Base-by-base conservation (phyloP, 2,329 filamentous ascomycete species). In the Penicillium concentricum region DNA sequence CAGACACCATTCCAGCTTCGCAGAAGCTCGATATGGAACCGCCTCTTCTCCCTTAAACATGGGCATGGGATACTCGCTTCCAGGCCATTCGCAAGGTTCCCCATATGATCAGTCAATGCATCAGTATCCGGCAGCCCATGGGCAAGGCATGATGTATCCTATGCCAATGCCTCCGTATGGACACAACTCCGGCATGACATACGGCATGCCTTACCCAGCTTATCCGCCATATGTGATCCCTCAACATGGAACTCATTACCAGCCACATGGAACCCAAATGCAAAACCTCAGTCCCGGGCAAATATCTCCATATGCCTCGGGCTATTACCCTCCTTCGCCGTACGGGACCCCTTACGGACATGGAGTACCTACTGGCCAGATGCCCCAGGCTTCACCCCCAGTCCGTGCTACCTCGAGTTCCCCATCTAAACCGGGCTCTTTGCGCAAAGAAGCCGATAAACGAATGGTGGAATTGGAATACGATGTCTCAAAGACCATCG, bases 401-500 rank as follows among this genome's bases (percentile, higher is more conserved):
- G 20, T 35, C 35, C 30, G 32, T 18, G 34, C 58, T 5, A 54
- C 46, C 6, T 51, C 44, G 4, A 42, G 49, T 1, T 35, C 54
- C 5, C 32, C 41, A 8, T n/a, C 44, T 3, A 58, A 44, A 16
- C 9, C 41, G 3, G 46, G 26, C 24, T 15, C 54, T 69, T 71
- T 62, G 57, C 65, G 39, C 35, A 65, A 56, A 41, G 59, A 64
- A 15, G 41, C 53, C 35, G 58, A 63, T 13, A 62, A 62, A 48
- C 49, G 59, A 10, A 38, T 26, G 8, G 30, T 47, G 5, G 56
- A 59, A 30, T 45, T 56, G 16, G 64, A 65, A 28, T 74, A 73
- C 39, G 71, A 74, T 43, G 69, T 73, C 26, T 68, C 69, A 5
- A 71, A 69, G 46, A 74, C 69, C 5, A 75, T 75, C 45, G 72